Conservation (phyloP, 805 yeast genomes). For the Kregervanrija pseudodelftensis region DNA sequence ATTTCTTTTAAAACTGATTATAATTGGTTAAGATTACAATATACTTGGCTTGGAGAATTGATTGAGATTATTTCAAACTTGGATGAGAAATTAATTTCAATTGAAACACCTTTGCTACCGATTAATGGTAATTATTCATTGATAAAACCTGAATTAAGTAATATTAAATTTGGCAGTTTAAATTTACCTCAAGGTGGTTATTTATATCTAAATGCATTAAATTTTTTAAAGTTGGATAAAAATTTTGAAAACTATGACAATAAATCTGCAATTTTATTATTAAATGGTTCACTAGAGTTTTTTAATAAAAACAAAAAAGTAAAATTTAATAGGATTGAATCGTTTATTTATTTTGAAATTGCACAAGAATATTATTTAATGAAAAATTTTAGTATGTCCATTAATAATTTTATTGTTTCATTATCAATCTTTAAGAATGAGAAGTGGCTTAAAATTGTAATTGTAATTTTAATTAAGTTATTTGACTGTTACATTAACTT, state of each 20-base stretch:
- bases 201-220: constrained; percentile 33
- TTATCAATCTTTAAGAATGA: constrained; percentile 32
- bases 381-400: constrained; percentile 33
- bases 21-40: constrained; percentile 59
- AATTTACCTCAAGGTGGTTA: constrained; percentile 39
- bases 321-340: constrained; percentile 32
- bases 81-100: constrained; percentile 28
- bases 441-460: constrained; percentile 33
- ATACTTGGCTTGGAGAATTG: constrained; percentile 57
- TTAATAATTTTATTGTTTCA: constrained; percentile 34
- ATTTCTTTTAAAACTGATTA: constrained; percentile 26
- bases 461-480: constrained; percentile 29
- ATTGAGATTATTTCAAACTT: constrained; percentile 37
- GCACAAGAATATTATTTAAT: constrained; percentile 38
- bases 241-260: constrained; percentile 2
- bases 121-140: constrained; percentile 9
- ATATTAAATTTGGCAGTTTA: constrained; percentile 13
- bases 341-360: constrained; percentile 40
- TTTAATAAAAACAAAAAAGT: constrained; percentile 29
- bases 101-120: constrained; percentile 29
- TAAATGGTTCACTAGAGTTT: constrained; percentile 31
- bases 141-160: not conserved
- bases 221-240: constrained; percentile 17
- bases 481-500: constrained; percentile 31
- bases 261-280: constrained; percentile 16